Conservation (phyloP, 78 protist genomes). For the Mastigamoeba balamuthi region DNA sequence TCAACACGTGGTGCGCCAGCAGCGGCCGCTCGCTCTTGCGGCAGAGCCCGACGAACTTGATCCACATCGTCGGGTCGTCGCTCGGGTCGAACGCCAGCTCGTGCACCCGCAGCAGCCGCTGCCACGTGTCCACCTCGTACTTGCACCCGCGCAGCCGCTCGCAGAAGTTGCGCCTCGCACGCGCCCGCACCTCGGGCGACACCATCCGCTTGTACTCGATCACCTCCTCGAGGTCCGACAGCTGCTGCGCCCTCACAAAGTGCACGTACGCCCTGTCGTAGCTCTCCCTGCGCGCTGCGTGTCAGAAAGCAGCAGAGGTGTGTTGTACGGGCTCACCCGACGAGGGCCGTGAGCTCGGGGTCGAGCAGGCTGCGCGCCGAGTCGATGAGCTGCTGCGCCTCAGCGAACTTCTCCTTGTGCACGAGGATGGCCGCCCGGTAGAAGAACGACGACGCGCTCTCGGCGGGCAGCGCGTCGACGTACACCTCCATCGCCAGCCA, state of each 20-base stretch:
- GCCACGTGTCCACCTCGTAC: conserved; percentile 8
- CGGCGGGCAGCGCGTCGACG: conserved; percentile 34
- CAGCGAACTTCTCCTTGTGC: conserved; percentile 20
- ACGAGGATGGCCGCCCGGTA: conserved; percentile 60
- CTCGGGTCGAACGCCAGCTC: background rate
- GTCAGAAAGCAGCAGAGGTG: background rate
- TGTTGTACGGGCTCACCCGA: conserved; percentile 4
- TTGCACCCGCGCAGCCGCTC: conserved; percentile 1
- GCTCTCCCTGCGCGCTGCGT: background rate
- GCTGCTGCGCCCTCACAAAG: conserved; percentile 59
- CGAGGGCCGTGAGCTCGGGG: conserved; percentile 80
- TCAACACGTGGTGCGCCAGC: conserved; percentile 52
- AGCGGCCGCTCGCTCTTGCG: conserved; percentile 5
- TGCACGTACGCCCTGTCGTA: conserved; percentile 71
- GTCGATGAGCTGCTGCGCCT: conserved; percentile 51
- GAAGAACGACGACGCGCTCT: conserved; percentile 43
- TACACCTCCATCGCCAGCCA: conserved; percentile 65
- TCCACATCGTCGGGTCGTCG: conserved; percentile 12
- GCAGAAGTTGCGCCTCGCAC: background rate
- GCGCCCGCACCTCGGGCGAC: background rate
- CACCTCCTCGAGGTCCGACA: conserved; percentile 82
- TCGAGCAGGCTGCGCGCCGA: conserved; percentile 64
- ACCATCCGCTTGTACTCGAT: conserved; percentile 17
- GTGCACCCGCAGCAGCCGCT: conserved; percentile 4
- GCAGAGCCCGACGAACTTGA: conserved; percentile 14